A percentile compares a stretch with the other conserved stretches of the same genome.
phyloP scores from a whole-genome alignment of 1,284 basidiomycete genomes.

The Melampsora allii-populina region DNA sequence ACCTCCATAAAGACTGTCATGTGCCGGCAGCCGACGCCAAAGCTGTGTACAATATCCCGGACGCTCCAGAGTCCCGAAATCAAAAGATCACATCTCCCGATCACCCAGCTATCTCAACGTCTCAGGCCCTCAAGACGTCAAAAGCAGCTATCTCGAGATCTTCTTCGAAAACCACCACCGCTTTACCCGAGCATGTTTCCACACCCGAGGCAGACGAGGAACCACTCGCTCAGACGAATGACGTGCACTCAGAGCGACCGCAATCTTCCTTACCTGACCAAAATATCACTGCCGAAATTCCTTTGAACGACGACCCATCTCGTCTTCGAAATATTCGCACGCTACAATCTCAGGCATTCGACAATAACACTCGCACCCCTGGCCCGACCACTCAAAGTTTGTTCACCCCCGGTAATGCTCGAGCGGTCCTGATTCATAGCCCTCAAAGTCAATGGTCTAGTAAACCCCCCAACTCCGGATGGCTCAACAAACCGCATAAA shows the following conservation, averaged over 20 bases:
- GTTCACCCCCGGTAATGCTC: slow-evolving; percentile 33
- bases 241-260: not conserved
- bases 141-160: not conserved
- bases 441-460: slow-evolving; percentile 40
- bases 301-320: slow-evolving; percentile 38
- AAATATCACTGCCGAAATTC: slow-evolving; percentile 27
- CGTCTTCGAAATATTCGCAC: slow-evolving; percentile 19
- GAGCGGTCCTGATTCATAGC: slow-evolving; percentile 14
- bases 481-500: slow-evolving; percentile 35
- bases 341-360: slow-evolving; percentile 18
- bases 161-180: not conserved
- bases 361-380: slow-evolving; percentile 17
- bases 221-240: not conserved
- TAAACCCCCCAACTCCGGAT: slow-evolving; percentile 12
- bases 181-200: not conserved
- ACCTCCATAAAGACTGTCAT: too few relatives aligned
- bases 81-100: too few relatives aligned
- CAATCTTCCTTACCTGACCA: slow-evolving; percentile 1
- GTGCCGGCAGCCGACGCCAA: too few relatives aligned
- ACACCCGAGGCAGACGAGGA: slow-evolving; percentile 3
- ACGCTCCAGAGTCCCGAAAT: too few relatives aligned
- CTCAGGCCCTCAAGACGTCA: not conserved
- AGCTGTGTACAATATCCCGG: too few relatives aligned
- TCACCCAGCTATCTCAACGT: too few relatives aligned
- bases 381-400: slow-evolving; percentile 8